phyloP scores from a whole-genome alignment of 2,329 filamentous ascomycete genomes.

The Fusarium sp. region DNA sequence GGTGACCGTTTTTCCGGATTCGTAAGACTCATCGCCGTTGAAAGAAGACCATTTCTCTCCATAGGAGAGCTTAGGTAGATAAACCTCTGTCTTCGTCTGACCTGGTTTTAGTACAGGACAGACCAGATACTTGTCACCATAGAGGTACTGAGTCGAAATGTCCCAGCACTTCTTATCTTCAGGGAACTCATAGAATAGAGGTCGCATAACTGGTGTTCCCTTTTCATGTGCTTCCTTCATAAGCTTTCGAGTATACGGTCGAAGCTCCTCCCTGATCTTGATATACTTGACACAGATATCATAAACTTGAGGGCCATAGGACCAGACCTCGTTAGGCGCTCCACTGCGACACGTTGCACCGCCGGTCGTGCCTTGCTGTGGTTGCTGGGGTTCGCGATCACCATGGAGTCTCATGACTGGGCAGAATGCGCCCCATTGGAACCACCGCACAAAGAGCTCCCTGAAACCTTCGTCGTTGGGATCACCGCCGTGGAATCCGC shows the following conservation, averaged over 20 bases:
- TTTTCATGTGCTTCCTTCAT: slow-evolving; percentile 71
- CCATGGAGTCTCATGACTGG: slow-evolving; percentile 77
- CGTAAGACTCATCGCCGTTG: not conserved
- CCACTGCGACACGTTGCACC: slow-evolving; percentile 60
- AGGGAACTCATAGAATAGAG: slow-evolving; percentile 74
- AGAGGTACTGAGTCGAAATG: slow-evolving; percentile 73
- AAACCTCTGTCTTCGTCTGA: slow-evolving; percentile 58
- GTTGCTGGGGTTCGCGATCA: slow-evolving; percentile 68
- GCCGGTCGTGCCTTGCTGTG: slow-evolving; percentile 50
- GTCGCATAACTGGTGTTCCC: slow-evolving; percentile 70
- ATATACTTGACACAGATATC: slow-evolving; percentile 71
- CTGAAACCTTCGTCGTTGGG: slow-evolving; percentile 66
- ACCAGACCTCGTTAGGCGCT: slow-evolving; percentile 74
- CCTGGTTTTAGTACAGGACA: slow-evolving; percentile 66
- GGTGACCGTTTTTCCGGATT: not conserved
- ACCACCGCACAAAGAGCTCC: slow-evolving; percentile 75
- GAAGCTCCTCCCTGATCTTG: slow-evolving; percentile 65
- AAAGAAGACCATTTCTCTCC: slow-evolving; percentile 19
- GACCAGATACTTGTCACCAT: slow-evolving; percentile 68
- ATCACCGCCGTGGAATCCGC: slow-evolving; percentile 75
- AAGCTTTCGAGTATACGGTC: slow-evolving; percentile 67
- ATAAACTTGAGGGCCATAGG: slow-evolving; percentile 70
- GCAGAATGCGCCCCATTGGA: slow-evolving; percentile 76
- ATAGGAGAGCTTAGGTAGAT: slow-evolving; percentile 57
- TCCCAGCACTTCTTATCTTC: slow-evolving; percentile 65